phyloP scores from a whole-genome alignment of 2,329 filamentous ascomycete genomes.

The Fusarium pseudocircinatum region DNA sequence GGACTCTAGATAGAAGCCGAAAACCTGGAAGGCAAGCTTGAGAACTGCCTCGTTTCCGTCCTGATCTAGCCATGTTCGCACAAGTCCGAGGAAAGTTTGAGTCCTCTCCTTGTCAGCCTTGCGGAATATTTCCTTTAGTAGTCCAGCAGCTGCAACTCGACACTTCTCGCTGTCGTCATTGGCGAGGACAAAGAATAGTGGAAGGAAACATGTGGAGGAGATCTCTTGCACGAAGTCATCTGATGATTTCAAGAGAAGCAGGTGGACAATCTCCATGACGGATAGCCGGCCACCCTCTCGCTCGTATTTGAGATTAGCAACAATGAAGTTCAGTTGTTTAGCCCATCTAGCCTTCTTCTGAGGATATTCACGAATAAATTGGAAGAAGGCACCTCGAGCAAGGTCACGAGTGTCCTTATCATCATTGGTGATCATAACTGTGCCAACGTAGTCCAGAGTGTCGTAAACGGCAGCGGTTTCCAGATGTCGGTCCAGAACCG shows the following conservation, averaged over 20 bases:
- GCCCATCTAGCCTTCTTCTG: slow-evolving; percentile 89
- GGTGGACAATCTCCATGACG: slow-evolving; percentile 89
- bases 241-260: slow-evolving; percentile 85
- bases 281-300: slow-evolving; percentile 89
- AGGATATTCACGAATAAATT: slow-evolving; percentile 94
- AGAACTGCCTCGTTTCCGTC: slow-evolving; percentile 76
- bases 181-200: slow-evolving; percentile 83
- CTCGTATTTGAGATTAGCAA: slow-evolving; percentile 91
- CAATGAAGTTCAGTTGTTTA: slow-evolving; percentile 88
- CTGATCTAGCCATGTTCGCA: slow-evolving; percentile 81
- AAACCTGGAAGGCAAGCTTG: slow-evolving; percentile 80
- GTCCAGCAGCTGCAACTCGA: slow-evolving; percentile 79
- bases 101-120: slow-evolving; percentile 78
- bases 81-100: slow-evolving; percentile 74
- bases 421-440: slow-evolving; percentile 96
- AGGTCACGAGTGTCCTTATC: slow-evolving; percentile 88
- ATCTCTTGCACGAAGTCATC: slow-evolving; percentile 86
- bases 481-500: slow-evolving; percentile 84
- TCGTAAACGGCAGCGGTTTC: slow-evolving; percentile 92
- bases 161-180: slow-evolving; percentile 92
- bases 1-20: slow-evolving; percentile 83
- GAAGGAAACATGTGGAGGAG: slow-evolving; percentile 82
- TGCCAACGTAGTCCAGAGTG: slow-evolving; percentile 85
- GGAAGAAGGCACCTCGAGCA: slow-evolving; percentile 88
- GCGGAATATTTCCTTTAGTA: slow-evolving; percentile 84